Base-by-base conservation (phyloP, 257 asterid genomes). In the Lycium ferocissimum region DNA sequence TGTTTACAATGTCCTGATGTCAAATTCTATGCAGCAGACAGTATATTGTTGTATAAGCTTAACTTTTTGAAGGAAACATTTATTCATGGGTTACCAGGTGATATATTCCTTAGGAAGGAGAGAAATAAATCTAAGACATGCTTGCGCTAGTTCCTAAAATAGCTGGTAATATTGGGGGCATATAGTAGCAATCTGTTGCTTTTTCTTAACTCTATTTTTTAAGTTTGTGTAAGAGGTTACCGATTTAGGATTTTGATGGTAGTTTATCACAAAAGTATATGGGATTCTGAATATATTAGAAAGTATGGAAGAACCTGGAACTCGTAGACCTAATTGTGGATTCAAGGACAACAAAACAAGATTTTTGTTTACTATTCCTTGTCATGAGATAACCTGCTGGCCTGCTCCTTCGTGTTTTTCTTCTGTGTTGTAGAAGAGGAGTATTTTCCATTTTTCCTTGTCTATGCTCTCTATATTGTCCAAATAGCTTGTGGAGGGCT, bases 371-470 rank as follows among this genome's bases (percentile, higher is more conserved):
- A 69, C 56, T 18, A 71, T 71, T 71, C 56, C 2, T 18, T 71
- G 79, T 71, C 79, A 71, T 43, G 56, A 71, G 56, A 71, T 43
- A 71, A 43, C 38, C 79, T 71, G 79, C 79, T 71, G 53, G 79
- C 53, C 15, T 71, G 79, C 56, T 71, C 35, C 79, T 71, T 71
- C 17, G 15, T 71, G 56, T 40, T 40, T 71, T 18, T 71, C 56
- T 18, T 71, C 15, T 40, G 79, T 71, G 56, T 40, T n/a, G 35
- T 72, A 43, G 80, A 72, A 43, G 35, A 72, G 43, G 80, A 43
- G 37, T 72, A 72, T 43, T 43, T 72, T 72, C 58, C 80, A 18
- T 45, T 43, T 40, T 72, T 72, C 37, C 9, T 72, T 72, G 17
- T 72, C 18, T 18, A 9, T n/a, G 57, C 35, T 72, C 80, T 72